Evolutionary conservation across 208 protist species (phyloP).

Genomic region (Phytomonas francai): DNA sequence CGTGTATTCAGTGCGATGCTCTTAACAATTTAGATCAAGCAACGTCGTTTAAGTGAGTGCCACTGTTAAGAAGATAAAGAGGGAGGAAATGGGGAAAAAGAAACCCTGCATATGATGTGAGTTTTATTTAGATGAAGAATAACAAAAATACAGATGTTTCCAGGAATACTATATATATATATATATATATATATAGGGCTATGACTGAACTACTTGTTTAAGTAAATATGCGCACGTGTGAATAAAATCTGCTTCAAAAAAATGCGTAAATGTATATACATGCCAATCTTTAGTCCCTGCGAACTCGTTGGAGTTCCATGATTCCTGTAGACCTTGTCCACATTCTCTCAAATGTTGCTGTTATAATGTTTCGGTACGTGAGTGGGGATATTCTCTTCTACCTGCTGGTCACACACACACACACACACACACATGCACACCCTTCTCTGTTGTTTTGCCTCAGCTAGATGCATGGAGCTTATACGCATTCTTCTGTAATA

Average conservation of each 20-base stretch:
- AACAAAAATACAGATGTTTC: neutral
- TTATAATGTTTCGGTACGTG: conserved; percentile 1
- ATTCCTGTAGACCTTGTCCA: neutral
- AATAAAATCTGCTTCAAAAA: neutral
- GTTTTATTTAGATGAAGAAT: neutral
- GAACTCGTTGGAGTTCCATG: neutral
- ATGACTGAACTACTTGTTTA: neutral
- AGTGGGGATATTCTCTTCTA: neutral
- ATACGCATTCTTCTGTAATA: neutral
- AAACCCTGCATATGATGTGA: neutral
- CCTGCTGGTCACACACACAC: neutral
- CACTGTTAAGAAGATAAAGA: neutral
- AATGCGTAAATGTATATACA: neutral
- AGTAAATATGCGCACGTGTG: neutral
- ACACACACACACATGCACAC: neutral
- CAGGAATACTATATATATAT: neutral
- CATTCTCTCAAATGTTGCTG: neutral
- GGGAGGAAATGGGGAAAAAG: conserved; percentile 5
- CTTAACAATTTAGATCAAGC: neutral
- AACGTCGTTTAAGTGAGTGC: neutral
- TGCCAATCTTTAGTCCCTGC: neutral
- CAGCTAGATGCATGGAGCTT: neutral
- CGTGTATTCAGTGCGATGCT: neutral
- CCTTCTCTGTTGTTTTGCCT: neutral
- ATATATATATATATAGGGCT: neutral